Percentiles rank a stretch among this genome's conserved stretches.
These are phyloP conservation scores for Nitzschia inconspicua DNA, from an alignment of 108 stramenopile genomes.

Conservation along the genomic window DNA sequence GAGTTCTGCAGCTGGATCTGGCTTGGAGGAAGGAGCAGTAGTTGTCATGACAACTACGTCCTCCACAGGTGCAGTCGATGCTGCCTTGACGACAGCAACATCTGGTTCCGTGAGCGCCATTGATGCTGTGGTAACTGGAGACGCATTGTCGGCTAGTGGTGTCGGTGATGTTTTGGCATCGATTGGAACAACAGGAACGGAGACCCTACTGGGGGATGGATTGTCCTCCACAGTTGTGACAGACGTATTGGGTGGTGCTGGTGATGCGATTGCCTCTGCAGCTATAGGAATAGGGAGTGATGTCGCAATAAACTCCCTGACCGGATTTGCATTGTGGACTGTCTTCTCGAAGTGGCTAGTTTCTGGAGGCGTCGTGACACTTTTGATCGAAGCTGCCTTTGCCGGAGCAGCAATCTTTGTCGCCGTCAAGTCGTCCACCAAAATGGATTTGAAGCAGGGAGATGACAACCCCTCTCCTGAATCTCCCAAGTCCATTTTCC, in stretches of 20 bases:
- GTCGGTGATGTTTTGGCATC: constrained; percentile 4
- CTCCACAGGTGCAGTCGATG: not conserved
- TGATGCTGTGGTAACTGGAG: not conserved
- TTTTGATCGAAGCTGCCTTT: not conserved
- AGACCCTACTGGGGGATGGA: too few relatives aligned
- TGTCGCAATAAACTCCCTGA: not conserved
- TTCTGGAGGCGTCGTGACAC: constrained; percentile 1
- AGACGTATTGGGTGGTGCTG: not conserved
- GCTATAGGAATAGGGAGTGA: not conserved
- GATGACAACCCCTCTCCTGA: too few relatives aligned
- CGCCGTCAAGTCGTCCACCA: not conserved
- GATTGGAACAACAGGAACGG: too few relatives aligned
- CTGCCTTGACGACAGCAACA: not conserved
- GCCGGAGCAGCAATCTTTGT: not conserved
- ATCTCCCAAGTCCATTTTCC: too few relatives aligned
- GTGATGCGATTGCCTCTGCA: constrained; percentile 4
- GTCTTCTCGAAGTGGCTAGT: not conserved
- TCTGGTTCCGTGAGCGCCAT: not conserved
- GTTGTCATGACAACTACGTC: not conserved
- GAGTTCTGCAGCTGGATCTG: not conserved
- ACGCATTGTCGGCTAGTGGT: not conserved
- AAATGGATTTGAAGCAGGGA: not conserved
- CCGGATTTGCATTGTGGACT: constrained; percentile 1
- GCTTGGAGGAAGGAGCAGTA: not conserved
- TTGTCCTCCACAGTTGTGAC: not conserved